Evolutionary conservation across 1,284 basidiomycete species (phyloP), one percentile per base, ranked within the genome.

Genomic region (Cryptococcus sp.): DNA sequence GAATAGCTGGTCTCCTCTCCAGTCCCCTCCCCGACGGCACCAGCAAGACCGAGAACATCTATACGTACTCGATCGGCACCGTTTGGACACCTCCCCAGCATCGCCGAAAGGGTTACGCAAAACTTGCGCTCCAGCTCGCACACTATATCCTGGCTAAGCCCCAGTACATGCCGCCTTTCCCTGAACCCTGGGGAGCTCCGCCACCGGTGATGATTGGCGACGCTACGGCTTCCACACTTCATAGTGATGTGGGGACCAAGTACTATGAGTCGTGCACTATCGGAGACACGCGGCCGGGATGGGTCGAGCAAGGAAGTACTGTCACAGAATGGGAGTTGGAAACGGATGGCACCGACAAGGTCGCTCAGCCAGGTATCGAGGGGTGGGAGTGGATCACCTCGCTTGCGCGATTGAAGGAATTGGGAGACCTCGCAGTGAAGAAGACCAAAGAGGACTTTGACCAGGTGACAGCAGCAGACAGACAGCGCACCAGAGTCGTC

Each of bases 311-410:
- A n/a, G 49, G 49, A n/a, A 50, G 49, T 35, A 15, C n/a, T 5
- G 39, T 50, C 27, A 35, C 27, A 3, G 49, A 50, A 31, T 50
- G 49, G 49, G 22, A 39, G 11, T 10, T 40, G 49, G 17, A 8
- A 35, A 4, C 39, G 22, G 13, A n/a, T 1, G 38, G 20, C 5
- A n/a, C 3, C 8, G 31, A 20, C 3, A 15, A 47, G 46, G 46
- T 16, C 11, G 46, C 31, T 35, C 31, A 35, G 31, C 13, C 31
- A 27, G 22, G 46, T 23, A 6, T 39, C 7, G 22, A 22, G 19
- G 47, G 20, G 25, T 48, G 49, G 49, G 49, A 50, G 31, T 50
- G 49, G 49, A 31, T 50, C 23, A 50, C 49, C 10, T 50, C 49
- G 49, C 19, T 50, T 19, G 31, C 19, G 17, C 15, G 25, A 19